These are phyloP conservation scores for Didymella glomerata DNA, from an alignment of 2,329 filamentous ascomycete species.

Conservation along the genomic window DNA sequence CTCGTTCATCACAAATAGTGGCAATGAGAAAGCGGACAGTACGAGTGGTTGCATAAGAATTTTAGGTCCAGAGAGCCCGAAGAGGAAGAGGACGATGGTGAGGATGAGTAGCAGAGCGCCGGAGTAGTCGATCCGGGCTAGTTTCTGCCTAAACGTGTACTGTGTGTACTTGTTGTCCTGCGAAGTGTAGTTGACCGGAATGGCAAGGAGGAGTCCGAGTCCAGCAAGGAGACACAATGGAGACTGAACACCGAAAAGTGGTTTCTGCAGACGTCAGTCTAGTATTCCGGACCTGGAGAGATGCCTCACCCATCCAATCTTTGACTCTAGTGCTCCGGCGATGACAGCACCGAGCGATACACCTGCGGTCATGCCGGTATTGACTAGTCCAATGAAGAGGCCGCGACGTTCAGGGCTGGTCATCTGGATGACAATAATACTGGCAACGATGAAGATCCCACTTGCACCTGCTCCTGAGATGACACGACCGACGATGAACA, in stretches of 20 bases:
- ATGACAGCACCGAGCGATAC: slow-evolving; percentile 76
- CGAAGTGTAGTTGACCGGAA: slow-evolving; percentile 60
- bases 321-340: slow-evolving; percentile 69
- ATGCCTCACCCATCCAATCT: slow-evolving; percentile 72
- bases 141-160: slow-evolving; percentile 59
- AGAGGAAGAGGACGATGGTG: slow-evolving; percentile 76
- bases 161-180: slow-evolving; percentile 50
- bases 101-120: slow-evolving; percentile 65
- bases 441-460: slow-evolving; percentile 75
- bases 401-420: slow-evolving; percentile 73
- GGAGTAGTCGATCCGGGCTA: slow-evolving; percentile 76
- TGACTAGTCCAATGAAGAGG: slow-evolving; percentile 76
- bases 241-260: slow-evolving; percentile 76
- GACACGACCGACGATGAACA: slow-evolving; percentile 74
- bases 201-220: slow-evolving; percentile 68
- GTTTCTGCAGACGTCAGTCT: slow-evolving; percentile 60
- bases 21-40: slow-evolving; percentile 62
- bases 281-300: neutral
- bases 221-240: slow-evolving; percentile 71
- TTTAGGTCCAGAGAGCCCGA: slow-evolving; percentile 70
- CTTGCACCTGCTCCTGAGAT: slow-evolving; percentile 74
- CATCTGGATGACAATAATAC: slow-evolving; percentile 80
- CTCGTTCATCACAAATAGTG: slow-evolving; percentile 69
- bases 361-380: slow-evolving; percentile 75
- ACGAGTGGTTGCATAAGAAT: slow-evolving; percentile 68